Evolutionary conservation across 306 rosid species (phyloP).

Genomic region (Inga oerstediana): DNA sequence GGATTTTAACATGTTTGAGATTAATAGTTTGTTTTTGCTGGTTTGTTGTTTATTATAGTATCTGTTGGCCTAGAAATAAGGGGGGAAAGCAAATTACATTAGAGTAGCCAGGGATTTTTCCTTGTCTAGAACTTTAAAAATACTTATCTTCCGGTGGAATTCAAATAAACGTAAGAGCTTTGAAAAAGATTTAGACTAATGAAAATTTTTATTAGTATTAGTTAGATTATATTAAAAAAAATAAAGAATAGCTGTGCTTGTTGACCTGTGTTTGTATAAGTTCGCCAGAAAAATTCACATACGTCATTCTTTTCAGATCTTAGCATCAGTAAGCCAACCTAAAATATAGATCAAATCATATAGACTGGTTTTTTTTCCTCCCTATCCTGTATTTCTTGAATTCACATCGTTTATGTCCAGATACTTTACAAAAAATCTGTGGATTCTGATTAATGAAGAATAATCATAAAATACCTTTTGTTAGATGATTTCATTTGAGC

Average conservation of each 20-base stretch:
- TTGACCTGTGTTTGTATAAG: background rate
- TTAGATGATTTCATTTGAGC: constrained; percentile 39
- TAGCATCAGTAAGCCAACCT: background rate
- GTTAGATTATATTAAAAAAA: background rate
- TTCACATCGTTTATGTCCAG: background rate
- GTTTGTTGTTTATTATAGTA: background rate
- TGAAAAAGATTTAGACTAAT: background rate
- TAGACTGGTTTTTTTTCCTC: no score
- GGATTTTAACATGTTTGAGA: background rate
- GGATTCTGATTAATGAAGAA: background rate
- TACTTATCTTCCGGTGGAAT: background rate
- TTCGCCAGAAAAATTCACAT: background rate
- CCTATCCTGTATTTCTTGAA: background rate
- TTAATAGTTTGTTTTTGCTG: background rate
- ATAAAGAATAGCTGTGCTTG: background rate
- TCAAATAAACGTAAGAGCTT: background rate
- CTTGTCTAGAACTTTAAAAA: background rate
- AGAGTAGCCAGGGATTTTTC: background rate
- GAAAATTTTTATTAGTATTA: background rate
- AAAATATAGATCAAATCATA: background rate
- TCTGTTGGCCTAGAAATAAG: background rate
- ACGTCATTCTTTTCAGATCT: background rate
- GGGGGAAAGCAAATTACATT: background rate
- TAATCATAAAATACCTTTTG: background rate
- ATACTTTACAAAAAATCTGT: background rate